These are phyloP conservation scores for Termitomyces titanicus DNA, from an alignment of 768 basidiomycete genomes.

Conservation along the genomic window DNA sequence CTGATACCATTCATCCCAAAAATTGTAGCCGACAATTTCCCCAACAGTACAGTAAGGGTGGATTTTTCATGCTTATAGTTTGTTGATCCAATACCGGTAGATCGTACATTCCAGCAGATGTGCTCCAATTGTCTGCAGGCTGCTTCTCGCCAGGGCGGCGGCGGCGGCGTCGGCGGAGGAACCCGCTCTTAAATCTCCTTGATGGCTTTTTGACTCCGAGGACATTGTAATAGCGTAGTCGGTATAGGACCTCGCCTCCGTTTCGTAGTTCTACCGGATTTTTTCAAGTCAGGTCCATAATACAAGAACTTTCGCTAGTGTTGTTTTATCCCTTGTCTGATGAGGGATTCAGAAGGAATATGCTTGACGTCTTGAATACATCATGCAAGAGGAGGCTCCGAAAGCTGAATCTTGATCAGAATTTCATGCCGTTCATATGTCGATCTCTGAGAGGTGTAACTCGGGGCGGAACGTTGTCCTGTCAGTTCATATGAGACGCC, in stretches of 20 bases:
- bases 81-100: constrained; percentile 20
- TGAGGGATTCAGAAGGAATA: not conserved
- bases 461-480: not conserved
- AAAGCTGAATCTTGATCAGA: not conserved
- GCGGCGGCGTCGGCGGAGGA: not conserved
- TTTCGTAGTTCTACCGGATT: not conserved
- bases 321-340: not conserved
- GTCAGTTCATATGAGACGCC: not conserved
- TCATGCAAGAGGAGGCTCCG: too few species aligned
- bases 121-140: constrained; percentile 27
- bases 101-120: constrained; percentile 23
- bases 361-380: too few species aligned
- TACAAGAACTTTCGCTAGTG: too few species aligned
- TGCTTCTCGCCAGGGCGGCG: not conserved
- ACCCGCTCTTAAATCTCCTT: constrained; percentile 4
- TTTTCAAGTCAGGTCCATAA: not conserved
- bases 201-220: not conserved
- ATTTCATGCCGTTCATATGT: not conserved
- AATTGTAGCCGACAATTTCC: constrained; percentile 63
- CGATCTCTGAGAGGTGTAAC: not conserved
- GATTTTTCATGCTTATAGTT: constrained; percentile 1
- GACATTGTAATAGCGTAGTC: not conserved
- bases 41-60: constrained; percentile 58
- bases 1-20: constrained; percentile 15
- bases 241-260: not conserved